Evolutionary conservation across 768 basidiomycete genomes (phyloP).

Genomic region (Pilatotrama ljubarskyi): DNA sequence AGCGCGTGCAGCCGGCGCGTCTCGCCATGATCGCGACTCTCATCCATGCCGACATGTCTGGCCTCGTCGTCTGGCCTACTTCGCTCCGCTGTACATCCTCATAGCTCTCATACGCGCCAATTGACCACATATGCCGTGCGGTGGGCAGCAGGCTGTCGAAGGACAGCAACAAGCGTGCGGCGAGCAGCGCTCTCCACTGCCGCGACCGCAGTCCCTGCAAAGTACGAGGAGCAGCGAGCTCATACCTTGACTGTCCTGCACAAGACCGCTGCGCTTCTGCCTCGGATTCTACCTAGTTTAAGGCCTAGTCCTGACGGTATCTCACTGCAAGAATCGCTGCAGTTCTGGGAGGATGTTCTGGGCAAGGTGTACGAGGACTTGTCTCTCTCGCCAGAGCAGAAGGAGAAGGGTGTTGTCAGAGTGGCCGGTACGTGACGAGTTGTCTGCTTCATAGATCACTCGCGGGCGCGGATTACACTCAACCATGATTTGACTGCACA

Average conservation of each 20-base stretch:
- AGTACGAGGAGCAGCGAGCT: conserved; percentile 11
- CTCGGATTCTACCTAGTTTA: conserved; percentile 39
- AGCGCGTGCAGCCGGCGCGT: conserved; percentile 13
- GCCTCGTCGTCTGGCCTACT: conserved; percentile 24
- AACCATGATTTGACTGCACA: conserved; percentile 32
- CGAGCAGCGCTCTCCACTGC: conserved; percentile 22
- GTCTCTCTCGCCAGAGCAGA: conserved; percentile 32
- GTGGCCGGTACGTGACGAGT: conserved; percentile 48
- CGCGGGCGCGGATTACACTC: no score
- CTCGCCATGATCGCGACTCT: conserved; percentile 19
- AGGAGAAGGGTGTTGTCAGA: conserved; percentile 36
- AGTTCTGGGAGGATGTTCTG: conserved; percentile 50
- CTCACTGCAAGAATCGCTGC: conserved; percentile 29
- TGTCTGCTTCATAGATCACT: no score
- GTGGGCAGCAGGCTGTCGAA: neutral
- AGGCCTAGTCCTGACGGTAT: conserved; percentile 18
- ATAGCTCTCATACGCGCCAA: neutral
- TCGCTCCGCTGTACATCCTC: conserved; percentile 8
- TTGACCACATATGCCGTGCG: neutral
- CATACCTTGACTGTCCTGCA: conserved; percentile 50
- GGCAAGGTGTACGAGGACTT: conserved; percentile 34
- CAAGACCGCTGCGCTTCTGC: conserved; percentile 48
- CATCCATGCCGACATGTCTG: conserved; percentile 33
- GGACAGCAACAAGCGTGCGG: neutral
- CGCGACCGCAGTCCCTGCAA: neutral